Evolutionary conservation across 371 early-diverging fungal species (phyloP), one percentile per base, ranked within the genome.

Genomic region (Parasitella parasitica): DNA sequence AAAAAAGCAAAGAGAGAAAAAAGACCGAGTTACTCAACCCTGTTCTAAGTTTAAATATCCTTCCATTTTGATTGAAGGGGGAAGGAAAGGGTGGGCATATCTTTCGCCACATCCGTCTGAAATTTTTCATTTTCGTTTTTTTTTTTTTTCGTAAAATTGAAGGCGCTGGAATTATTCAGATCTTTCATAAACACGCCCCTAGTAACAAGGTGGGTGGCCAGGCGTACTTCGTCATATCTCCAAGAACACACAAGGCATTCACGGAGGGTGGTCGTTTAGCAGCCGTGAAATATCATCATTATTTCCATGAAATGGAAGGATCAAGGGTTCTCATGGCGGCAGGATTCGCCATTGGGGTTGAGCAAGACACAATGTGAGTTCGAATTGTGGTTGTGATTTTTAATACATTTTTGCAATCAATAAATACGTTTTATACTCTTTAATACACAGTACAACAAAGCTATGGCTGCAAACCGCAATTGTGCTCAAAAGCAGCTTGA

Each of bases 281-380:
- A 63, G 69, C 69, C 63, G 46, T 35, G 52, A 48, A 67, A 56
- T 62, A 63, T 68, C 69, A 68, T 68, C 69, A 68, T 68, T 60
- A 68, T 68, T 68, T 68, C 69, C 69, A 68, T 62, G 57, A 62
- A 63, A 63, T 68, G 69, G 69, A 68, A 68, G 69, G 69, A 68
- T 68, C 69, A 51, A 63, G 55, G 60, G 35, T 57, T 41, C n/a
- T 35, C 32, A 50, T 50, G 6, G 50, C 20, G 20, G 35, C 30
- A 53, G 16, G 35, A 34, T 16, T 53, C 12, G 2, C 12, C 16
- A 34, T 53, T 22, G 53, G 27, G 35, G 6, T 53, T 53, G 22
- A 50, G 16, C 30, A 28, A 28, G 11, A 28, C 4, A 8, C 20
- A 3, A 46, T 46, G 46, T 24, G 12, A 6, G 46, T 22, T 46